Percentiles rank a stretch among this genome's conserved stretches.
These are phyloP conservation scores for Acer yangbiense DNA, from an alignment of 345 rosid species.

Conservation along the genomic window DNA sequence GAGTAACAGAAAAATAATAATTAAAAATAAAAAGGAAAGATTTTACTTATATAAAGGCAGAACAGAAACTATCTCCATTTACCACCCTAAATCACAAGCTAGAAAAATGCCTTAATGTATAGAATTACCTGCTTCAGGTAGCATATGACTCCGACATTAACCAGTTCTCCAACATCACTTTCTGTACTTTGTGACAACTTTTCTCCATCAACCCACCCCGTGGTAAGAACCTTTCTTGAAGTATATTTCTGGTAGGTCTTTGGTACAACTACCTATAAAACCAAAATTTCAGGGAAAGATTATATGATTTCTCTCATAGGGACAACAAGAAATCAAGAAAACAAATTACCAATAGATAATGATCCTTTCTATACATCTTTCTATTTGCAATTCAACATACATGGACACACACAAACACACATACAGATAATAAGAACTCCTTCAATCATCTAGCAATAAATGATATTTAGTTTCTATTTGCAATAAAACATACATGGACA, in stretches of 20 bases:
- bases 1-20: neutral
- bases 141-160: constrained; percentile 96
- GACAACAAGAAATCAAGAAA: neutral
- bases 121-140: constrained; percentile 87
- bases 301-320: neutral
- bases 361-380: neutral
- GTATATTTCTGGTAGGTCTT: constrained; percentile 78
- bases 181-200: constrained; percentile 94
- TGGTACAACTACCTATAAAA: constrained; percentile 82
- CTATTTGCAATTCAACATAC: neutral
- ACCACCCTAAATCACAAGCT: constrained; percentile 5
- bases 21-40: neutral
- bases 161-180: constrained; percentile 93
- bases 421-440: neutral
- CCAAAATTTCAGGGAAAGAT: neutral
- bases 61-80: constrained; percentile 13
- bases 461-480: neutral
- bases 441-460: neutral
- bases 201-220: constrained; percentile 86
- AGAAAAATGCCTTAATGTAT: neutral
- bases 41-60: neutral
- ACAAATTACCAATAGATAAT: neutral
- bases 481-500: too few relatives aligned
- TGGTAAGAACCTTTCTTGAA: constrained; percentile 95
- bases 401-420: neutral